Evolutionary conservation across 805 yeast genomes (phyloP).

Genomic region (Candida caryicola): DNA sequence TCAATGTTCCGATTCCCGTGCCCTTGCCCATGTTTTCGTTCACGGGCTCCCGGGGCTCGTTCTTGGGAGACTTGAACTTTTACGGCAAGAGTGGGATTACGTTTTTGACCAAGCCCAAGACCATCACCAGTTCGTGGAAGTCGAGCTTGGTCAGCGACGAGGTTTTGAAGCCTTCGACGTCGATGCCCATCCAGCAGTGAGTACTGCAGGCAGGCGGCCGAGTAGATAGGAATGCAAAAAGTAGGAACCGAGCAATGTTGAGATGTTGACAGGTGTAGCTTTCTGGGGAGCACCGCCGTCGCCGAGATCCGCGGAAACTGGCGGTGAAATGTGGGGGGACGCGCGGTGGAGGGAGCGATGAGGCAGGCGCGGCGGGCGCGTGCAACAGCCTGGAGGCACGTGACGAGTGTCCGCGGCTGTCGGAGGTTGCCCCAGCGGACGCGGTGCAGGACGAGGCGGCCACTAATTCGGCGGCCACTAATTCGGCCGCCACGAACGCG

Average conservation of each 20-base stretch:
- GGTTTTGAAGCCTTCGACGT: slow-evolving; percentile 51
- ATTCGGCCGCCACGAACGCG: no score
- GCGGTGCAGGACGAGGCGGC: no score
- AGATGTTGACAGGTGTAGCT: not conserved
- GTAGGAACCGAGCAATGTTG: not conserved
- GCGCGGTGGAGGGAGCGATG: no score
- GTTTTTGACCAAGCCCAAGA: slow-evolving; percentile 72
- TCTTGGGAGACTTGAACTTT: slow-evolving; percentile 76
- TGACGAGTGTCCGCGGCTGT: no score
- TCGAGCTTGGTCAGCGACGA: slow-evolving; percentile 47
- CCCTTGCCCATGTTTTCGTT: slow-evolving; percentile 80
- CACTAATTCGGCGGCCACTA: no score
- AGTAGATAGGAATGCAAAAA: not conserved
- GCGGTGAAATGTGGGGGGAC: no score
- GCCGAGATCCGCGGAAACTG: no score
- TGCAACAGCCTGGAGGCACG: no score
- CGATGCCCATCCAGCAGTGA: slow-evolving; percentile 64
- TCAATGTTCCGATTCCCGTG: slow-evolving; percentile 77
- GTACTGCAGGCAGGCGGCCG: not conserved
- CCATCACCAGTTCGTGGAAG: slow-evolving; percentile 69
- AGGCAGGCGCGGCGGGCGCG: no score
- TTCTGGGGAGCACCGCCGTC: no score
- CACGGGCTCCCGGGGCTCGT: slow-evolving; percentile 73
- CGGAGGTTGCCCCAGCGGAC: no score
- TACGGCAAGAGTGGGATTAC: slow-evolving; percentile 75